Conservation (phyloP, 768 basidiomycete species). For the Hebeloma cylindrosporum region DNA sequence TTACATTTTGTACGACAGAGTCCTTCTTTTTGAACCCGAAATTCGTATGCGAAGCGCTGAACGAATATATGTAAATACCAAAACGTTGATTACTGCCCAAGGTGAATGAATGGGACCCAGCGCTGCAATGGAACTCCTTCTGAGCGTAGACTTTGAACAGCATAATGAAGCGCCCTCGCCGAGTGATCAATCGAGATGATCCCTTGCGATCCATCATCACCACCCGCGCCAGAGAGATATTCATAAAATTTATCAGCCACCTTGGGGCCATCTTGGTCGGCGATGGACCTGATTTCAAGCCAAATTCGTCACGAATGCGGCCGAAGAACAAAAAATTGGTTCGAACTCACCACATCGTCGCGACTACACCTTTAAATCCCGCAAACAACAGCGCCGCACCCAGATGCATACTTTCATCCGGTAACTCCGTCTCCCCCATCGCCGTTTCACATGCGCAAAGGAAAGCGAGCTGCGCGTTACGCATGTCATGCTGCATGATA, state of each 20-base stretch:
- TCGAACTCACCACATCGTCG: conserved; percentile 44
- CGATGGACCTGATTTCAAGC: too few species aligned
- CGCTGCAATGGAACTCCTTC: conserved; percentile 2
- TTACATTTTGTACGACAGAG: too few species aligned
- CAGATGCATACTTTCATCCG: conserved; percentile 32
- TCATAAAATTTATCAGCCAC: conserved; percentile 34
- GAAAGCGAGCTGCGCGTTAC: conserved; percentile 33
- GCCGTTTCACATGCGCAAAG: conserved; percentile 47
- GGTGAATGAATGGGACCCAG: conserved; percentile 27
- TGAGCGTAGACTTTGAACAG: not conserved
- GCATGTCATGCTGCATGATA: conserved; percentile 20
- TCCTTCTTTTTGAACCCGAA: too few species aligned
- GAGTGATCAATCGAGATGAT: not conserved
- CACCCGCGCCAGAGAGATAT: conserved; percentile 8
- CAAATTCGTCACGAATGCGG: too few species aligned
- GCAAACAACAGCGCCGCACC: conserved; percentile 39
- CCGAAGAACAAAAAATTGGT: too few species aligned
- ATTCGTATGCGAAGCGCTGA: too few species aligned
- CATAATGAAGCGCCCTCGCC: not conserved
- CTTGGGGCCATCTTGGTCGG: conserved; percentile 33
- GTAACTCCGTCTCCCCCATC: conserved; percentile 23
- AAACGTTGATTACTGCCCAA: conserved; percentile 20
- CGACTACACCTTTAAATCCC: conserved; percentile 32
- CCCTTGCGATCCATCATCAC: not conserved
- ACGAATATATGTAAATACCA: too few species aligned